Evolutionary conservation across 768 basidiomycete genomes (phyloP).

Genomic region (Mycena epipterygia): DNA sequence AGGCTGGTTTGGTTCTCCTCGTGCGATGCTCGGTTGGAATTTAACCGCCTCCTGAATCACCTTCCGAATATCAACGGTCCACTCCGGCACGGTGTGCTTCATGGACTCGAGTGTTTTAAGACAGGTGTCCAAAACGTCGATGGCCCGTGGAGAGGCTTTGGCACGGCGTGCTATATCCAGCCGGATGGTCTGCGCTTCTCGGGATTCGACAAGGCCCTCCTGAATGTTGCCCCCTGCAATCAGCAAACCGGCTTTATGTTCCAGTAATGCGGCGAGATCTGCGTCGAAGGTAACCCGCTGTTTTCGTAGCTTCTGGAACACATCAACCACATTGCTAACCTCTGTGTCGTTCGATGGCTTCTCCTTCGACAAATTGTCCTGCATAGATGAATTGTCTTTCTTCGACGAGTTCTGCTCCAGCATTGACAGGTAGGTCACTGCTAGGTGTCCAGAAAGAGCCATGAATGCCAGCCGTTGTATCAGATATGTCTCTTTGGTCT

Average conservation of each 20-base stretch:
- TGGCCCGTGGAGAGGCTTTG: neutral
- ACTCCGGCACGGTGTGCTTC: neutral
- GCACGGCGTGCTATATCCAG: neutral
- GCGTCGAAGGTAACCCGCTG: neutral
- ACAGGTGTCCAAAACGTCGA: neutral
- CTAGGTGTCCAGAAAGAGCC: no score
- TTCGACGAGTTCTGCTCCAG: no score
- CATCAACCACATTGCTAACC: neutral
- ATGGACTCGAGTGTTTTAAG: neutral
- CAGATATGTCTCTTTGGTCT: neutral
- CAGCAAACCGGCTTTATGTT: neutral
- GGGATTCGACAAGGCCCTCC: neutral
- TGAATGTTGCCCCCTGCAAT: neutral
- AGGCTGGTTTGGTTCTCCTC: neutral
- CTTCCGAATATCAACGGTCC: neutral
- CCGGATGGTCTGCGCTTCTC: neutral
- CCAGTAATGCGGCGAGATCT: conserved; percentile 6
- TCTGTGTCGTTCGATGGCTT: neutral
- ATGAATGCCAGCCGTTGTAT: no score
- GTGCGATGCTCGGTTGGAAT: neutral
- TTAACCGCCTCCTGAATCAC: neutral
- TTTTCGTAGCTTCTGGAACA: neutral
- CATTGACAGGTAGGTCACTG: no score
- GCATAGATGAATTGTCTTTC: no score
- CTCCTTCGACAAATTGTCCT: no score